Conservation (phyloP, 106 monocot species). For the Gastrodia elata region DNA sequence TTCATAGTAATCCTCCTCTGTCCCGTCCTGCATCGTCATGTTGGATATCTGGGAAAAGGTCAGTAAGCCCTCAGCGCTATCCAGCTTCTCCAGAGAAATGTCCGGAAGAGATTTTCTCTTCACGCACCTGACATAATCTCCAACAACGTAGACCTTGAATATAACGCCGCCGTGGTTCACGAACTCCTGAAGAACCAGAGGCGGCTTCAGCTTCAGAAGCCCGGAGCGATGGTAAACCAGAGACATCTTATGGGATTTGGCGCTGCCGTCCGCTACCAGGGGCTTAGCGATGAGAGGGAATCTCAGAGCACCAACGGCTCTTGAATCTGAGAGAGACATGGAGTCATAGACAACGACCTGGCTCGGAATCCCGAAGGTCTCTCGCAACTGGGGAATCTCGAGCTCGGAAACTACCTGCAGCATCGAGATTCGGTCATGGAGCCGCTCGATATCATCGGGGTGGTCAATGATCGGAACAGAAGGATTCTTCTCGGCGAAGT, state of each 20-base stretch:
- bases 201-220: conserved; percentile 48
- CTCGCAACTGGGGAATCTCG: conserved; percentile 16
- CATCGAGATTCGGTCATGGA: conserved; percentile 68
- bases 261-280: conserved; percentile 54
- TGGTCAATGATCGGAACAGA: conserved; percentile 39
- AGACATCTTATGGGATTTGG: conserved; percentile 53
- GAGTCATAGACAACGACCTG: conserved; percentile 50
- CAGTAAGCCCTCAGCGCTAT: conserved; percentile 25
- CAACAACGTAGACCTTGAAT: conserved; percentile 73
- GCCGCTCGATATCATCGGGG: conserved; percentile 41
- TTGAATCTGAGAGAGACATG: conserved; percentile 28
- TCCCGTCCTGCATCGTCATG: conserved; percentile 9
- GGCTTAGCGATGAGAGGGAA: conserved; percentile 74
- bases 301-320: conserved; percentile 13
- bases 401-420: conserved; percentile 54
- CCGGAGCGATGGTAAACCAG: conserved; percentile 36
- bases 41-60: conserved; percentile 64
- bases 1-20: conserved; percentile 22
- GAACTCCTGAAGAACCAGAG: conserved; percentile 65
- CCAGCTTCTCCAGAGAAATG: conserved; percentile 38
- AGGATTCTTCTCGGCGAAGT: conserved; percentile 26
- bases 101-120: conserved; percentile 63
- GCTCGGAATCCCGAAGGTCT: conserved; percentile 52
- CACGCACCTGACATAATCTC: conserved; percentile 58
- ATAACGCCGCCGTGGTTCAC: conserved; percentile 70